Conservation (phyloP, 495 filamentous ascomycete species). For the Lophiostoma macrostomum region DNA sequence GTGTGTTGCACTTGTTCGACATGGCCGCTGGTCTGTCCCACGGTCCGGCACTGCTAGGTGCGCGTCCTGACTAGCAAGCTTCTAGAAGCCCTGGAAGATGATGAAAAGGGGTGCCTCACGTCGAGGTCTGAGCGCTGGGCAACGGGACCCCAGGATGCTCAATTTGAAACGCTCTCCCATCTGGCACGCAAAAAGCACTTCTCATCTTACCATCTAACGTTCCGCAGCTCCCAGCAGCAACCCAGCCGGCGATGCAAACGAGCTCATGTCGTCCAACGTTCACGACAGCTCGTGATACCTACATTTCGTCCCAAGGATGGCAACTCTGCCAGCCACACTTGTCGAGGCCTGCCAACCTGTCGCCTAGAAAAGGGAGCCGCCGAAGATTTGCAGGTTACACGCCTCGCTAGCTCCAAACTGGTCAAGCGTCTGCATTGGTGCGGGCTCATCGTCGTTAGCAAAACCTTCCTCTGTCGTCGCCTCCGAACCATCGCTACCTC, state of each 20-base stretch:
- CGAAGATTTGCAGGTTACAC: not conserved
- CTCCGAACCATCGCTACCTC: slow-evolving; percentile 22
- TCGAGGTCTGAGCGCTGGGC: not conserved
- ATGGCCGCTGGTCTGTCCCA: not conserved
- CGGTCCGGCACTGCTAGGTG: not conserved
- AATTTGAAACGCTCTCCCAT: slow-evolving; percentile 20
- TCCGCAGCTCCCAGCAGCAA: slow-evolving; percentile 1
- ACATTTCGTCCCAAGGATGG: not conserved
- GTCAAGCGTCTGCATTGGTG: slow-evolving; percentile 5
- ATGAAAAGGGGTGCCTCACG: slow-evolving; percentile 12
- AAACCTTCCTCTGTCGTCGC: slow-evolving; percentile 18
- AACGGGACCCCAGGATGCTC: slow-evolving; percentile 10
- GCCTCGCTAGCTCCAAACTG: not conserved
- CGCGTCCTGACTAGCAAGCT: slow-evolving; percentile 28
- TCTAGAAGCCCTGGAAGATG: slow-evolving; percentile 30
- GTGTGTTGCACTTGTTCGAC: slow-evolving; percentile 24
- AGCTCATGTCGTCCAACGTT: too few relatives aligned
- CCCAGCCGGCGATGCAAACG: slow-evolving; percentile 1
- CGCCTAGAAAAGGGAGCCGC: too few relatives aligned
- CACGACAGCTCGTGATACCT: too few relatives aligned
- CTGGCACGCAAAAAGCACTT: too few relatives aligned
- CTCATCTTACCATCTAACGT: not conserved
- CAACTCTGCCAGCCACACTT: not conserved
- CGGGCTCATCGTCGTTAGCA: not conserved
- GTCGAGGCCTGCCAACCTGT: not conserved